phyloP scores from a whole-genome alignment of 2,329 filamentous ascomycete species.

The Davidsoniella neocaledoniae region DNA sequence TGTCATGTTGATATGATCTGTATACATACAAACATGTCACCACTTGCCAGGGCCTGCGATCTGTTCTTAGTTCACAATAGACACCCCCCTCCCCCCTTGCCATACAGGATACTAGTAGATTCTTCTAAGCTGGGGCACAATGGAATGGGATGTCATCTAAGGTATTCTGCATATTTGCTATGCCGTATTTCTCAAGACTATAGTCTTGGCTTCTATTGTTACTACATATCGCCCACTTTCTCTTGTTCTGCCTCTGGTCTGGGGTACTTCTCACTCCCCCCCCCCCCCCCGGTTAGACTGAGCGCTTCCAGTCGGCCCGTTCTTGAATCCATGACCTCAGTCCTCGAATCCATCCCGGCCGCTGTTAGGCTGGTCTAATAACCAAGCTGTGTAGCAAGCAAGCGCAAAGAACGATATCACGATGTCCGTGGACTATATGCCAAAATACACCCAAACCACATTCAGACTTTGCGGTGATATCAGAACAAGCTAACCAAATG shows the following conservation, averaged over 20 bases:
- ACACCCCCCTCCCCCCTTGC: not conserved
- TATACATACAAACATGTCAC: too few relatives aligned
- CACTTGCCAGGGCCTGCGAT: too few relatives aligned
- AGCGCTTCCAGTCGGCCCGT: conserved; percentile 11
- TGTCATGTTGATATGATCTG: too few relatives aligned
- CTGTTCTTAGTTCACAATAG: not conserved
- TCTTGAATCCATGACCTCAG: conserved; percentile 6
- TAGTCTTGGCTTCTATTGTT: not conserved
- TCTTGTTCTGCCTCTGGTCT: not conserved
- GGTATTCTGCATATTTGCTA: not conserved
- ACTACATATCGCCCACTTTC: not conserved
- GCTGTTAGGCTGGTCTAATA: not conserved
- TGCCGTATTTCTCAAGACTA: not conserved
- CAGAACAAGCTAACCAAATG: conserved; percentile 1
- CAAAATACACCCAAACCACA: not conserved
- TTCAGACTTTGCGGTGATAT: not conserved
- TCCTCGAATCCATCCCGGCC: not conserved
- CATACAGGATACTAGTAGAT: not conserved
- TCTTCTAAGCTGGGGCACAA: too few relatives aligned
- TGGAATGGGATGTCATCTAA: not conserved
- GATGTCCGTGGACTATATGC: not conserved
- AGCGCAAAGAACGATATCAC: not conserved
- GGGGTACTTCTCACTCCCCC: not conserved
- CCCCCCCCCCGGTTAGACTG: conserved; percentile 4
- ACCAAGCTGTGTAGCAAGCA: too few relatives aligned